These are phyloP conservation scores for Termitomyces bulborhizus DNA, from an alignment of 768 basidiomycete species.

Conservation along the genomic window DNA sequence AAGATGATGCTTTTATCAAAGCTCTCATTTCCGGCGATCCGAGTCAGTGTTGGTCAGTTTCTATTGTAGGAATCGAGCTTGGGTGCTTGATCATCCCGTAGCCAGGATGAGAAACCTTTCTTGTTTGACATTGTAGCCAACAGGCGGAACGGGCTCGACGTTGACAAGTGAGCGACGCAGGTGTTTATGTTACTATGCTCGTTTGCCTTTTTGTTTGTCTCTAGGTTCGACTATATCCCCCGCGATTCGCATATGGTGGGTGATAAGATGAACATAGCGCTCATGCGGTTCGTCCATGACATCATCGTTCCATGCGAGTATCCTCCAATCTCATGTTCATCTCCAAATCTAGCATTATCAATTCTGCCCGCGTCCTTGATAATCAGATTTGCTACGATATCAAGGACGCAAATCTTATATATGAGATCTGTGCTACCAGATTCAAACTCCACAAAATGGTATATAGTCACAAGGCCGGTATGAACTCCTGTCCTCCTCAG, in stretches of 20 bases:
- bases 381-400: slow-evolving; percentile 75
- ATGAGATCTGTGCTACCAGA: slow-evolving; percentile 66
- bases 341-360: slow-evolving; percentile 45
- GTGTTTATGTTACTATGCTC: not conserved
- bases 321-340: not conserved
- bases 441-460: slow-evolving; percentile 79
- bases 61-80: too few relatives aligned
- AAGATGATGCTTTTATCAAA: slow-evolving; percentile 60
- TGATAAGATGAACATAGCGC: slow-evolving; percentile 48
- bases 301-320: not conserved
- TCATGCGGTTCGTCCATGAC: slow-evolving; percentile 31
- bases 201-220: not conserved
- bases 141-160: slow-evolving; percentile 75
- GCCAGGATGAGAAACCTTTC: slow-evolving; percentile 55
- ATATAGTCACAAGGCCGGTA: slow-evolving; percentile 79
- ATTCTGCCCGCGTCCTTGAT: slow-evolving; percentile 69
- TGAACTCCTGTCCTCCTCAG: slow-evolving; percentile 7
- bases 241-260: slow-evolving; percentile 72
- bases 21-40: slow-evolving; percentile 70
- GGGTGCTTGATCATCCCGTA: slow-evolving; percentile 2
- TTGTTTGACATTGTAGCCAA: slow-evolving; percentile 86
- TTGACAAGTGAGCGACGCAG: slow-evolving; percentile 62
- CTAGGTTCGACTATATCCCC: slow-evolving; percentile 77
- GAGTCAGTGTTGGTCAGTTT: slow-evolving; percentile 24
- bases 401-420: slow-evolving; percentile 74